Evolutionary conservation across 2,329 filamentous ascomycete genomes (phyloP).

Genomic region (Ascochyta pisi): DNA sequence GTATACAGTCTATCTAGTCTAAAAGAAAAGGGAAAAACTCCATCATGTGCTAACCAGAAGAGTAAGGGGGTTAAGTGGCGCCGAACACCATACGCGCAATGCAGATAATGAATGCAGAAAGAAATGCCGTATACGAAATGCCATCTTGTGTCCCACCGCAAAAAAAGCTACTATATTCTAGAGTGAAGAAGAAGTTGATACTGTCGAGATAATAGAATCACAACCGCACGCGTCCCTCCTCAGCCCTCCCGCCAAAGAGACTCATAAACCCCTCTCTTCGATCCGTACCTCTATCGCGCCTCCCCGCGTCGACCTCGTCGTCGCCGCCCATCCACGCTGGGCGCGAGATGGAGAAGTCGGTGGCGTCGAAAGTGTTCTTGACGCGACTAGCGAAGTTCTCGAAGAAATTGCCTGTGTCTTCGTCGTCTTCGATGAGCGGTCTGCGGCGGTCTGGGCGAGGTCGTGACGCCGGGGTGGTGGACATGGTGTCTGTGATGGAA

Average conservation of each 20-base stretch:
- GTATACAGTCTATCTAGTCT: too few relatives aligned
- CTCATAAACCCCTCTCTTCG: conserved; percentile 31
- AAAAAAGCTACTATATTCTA: too few relatives aligned
- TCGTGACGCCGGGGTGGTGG: neutral
- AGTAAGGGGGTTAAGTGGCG: too few relatives aligned
- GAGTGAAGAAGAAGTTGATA: too few relatives aligned
- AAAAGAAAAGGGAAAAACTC: too few relatives aligned
- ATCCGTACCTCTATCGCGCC: conserved; percentile 17
- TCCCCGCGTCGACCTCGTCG: conserved; percentile 17
- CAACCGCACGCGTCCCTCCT: conserved; percentile 45
- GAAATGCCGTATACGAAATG: too few relatives aligned
- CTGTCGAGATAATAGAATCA: conserved; percentile 5
- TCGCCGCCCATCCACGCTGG: conserved; percentile 81
- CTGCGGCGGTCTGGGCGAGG: conserved; percentile 28
- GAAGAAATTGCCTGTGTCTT: conserved; percentile 82
- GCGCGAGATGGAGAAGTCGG: conserved; percentile 60
- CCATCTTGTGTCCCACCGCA: too few relatives aligned
- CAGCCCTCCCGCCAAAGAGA: conserved; percentile 44
- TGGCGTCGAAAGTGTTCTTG: conserved; percentile 87
- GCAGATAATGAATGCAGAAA: too few relatives aligned
- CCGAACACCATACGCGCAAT: too few relatives aligned
- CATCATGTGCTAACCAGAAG: too few relatives aligned
- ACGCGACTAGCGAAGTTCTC: conserved; percentile 83
- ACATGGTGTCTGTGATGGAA: conserved; percentile 3
- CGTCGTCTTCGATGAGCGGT: conserved; percentile 58